Evolutionary conservation across 495 filamentous ascomycete genomes (phyloP).

Genomic region (Penicillium samsonianum): DNA sequence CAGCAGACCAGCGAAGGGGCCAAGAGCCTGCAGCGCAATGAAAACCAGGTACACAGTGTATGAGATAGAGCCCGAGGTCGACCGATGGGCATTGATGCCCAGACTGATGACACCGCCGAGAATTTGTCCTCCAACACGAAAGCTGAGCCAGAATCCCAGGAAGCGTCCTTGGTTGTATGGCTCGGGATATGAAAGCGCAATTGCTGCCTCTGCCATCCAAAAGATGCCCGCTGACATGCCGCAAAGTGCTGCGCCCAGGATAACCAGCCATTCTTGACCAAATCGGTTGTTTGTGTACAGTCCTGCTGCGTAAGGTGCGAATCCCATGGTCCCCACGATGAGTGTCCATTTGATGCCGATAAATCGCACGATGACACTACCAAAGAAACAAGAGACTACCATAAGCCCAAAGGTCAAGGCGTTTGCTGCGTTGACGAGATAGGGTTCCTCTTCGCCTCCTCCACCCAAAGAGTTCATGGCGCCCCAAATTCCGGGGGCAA

Average conservation of each 20-base stretch:
- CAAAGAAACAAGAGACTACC: slow-evolving; percentile 61
- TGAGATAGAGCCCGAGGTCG: slow-evolving; percentile 58
- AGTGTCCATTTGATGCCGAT: slow-evolving; percentile 67
- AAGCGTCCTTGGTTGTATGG: slow-evolving; percentile 60
- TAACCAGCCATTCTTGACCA: slow-evolving; percentile 60
- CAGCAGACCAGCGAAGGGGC: slow-evolving; percentile 55
- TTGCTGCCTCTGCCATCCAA: slow-evolving; percentile 67
- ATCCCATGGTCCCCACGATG: slow-evolving; percentile 66
- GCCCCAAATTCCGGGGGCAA: slow-evolving; percentile 66
- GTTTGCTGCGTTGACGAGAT: slow-evolving; percentile 70
- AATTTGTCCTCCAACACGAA: slow-evolving; percentile 61
- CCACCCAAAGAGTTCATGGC: slow-evolving; percentile 72
- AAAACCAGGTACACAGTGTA: slow-evolving; percentile 62
- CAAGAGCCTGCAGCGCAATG: slow-evolving; percentile 60
- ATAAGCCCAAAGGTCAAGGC: slow-evolving; percentile 67
- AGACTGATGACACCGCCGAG: slow-evolving; percentile 65
- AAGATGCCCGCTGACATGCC: slow-evolving; percentile 66
- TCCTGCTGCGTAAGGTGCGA: slow-evolving; percentile 63
- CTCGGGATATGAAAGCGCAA: slow-evolving; percentile 66
- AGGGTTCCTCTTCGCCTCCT: slow-evolving; percentile 61
- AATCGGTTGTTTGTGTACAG: slow-evolving; percentile 69
- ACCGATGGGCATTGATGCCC: slow-evolving; percentile 56
- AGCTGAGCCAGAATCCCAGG: slow-evolving; percentile 64
- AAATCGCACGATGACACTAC: slow-evolving; percentile 53
- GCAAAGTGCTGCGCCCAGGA: slow-evolving; percentile 64